Evolutionary conservation across 305 asterid species (phyloP).

Genomic region (Fraxinus ornus): DNA sequence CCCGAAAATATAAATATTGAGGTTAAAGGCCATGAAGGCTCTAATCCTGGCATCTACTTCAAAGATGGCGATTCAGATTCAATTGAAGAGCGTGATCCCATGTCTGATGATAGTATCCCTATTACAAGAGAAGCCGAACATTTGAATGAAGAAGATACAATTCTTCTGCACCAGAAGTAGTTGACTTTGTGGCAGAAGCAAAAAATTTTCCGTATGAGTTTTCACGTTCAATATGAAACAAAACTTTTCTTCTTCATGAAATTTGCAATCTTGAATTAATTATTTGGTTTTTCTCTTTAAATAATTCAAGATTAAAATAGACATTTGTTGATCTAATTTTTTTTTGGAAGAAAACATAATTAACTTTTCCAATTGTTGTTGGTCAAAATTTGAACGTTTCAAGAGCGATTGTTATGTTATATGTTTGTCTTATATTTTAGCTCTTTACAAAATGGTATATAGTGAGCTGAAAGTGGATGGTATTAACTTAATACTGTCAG

Average conservation of each 20-base stretch:
- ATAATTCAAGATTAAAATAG: neutral
- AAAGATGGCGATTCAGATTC: conserved; percentile 27
- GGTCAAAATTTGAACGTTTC: conserved; percentile 13
- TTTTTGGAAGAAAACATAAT: conserved; percentile 6
- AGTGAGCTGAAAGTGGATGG: neutral
- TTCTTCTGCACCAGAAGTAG: conserved; percentile 36
- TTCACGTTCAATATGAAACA: conserved; percentile 21
- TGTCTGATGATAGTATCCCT: conserved; percentile 29
- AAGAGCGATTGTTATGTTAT: neutral
- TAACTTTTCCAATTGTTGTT: neutral
- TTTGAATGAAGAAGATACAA: conserved; percentile 8
- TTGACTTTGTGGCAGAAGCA: conserved; percentile 31
- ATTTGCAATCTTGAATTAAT: neutral
- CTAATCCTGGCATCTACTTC: conserved; percentile 36
- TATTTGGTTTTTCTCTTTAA: neutral
- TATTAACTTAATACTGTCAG: neutral
- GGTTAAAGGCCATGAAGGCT: conserved; percentile 37
- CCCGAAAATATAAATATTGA: conserved; percentile 39
- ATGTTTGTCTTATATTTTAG: conserved; percentile 3
- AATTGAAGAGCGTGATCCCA: conserved; percentile 33
- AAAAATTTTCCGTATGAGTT: conserved; percentile 19
- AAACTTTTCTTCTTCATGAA: conserved; percentile 1
- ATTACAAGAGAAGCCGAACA: conserved; percentile 26
- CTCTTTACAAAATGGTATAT: conserved; percentile 15
- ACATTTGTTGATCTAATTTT: neutral